Evolutionary conservation across 1,284 basidiomycete genomes (phyloP).

Genomic region (Sphaerobolus stellatus): DNA sequence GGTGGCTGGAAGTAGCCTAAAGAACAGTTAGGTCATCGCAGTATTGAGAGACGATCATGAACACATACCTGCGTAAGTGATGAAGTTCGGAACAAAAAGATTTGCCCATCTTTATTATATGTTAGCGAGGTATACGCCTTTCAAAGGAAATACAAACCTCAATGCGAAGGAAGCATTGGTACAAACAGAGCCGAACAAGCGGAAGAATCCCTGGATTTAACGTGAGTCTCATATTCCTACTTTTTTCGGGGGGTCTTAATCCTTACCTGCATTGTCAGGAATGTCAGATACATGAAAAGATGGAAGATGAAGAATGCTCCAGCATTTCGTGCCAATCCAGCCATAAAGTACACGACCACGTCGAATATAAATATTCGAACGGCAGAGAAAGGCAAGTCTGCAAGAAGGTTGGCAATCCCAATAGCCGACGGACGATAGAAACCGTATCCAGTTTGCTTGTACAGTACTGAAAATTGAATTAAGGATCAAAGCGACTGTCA

Average conservation of each 20-base stretch:
- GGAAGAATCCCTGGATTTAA: conserved; percentile 36
- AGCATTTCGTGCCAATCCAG: conserved; percentile 38
- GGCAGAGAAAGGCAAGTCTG: conserved; percentile 33
- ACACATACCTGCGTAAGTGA: conserved; percentile 13
- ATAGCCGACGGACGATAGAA: conserved; percentile 80
- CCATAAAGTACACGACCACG: conserved; percentile 43
- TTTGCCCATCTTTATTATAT: conserved; percentile 58
- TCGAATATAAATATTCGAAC: conserved; percentile 44
- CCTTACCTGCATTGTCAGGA: conserved; percentile 15
- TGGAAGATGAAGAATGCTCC: conserved; percentile 47
- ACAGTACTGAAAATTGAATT: conserved; percentile 19
- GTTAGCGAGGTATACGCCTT: no score
- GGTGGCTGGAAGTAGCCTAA: conserved; percentile 27
- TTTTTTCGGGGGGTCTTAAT: background rate
- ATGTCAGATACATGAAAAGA: conserved; percentile 22
- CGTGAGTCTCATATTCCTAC: background rate
- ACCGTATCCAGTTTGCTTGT: conserved; percentile 63
- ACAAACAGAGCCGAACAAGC: conserved; percentile 41
- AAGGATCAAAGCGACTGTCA: background rate
- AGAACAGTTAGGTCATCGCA: no score
- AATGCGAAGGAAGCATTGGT: conserved; percentile 38
- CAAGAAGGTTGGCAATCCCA: conserved; percentile 52
- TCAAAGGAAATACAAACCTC: conserved; percentile 37
- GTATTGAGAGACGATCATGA: no score
- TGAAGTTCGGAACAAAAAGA: conserved; percentile 48